Evolutionary conservation across 1,139 yeast species (phyloP).

Genomic region (Diutina neorugosa): DNA sequence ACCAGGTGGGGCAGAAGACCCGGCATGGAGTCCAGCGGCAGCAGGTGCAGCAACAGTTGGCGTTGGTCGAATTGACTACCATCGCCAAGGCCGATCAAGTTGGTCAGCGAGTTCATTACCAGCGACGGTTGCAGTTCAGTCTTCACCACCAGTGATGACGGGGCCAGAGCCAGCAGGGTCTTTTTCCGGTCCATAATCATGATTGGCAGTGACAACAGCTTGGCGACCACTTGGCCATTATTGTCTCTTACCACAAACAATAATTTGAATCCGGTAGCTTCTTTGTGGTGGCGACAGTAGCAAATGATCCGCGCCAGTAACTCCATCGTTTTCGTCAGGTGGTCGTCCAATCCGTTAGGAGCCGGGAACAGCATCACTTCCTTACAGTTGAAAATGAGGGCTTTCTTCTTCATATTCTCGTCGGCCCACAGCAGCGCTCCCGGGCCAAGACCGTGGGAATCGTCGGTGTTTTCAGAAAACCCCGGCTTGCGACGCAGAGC

Average conservation of each 20-base stretch:
- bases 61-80: background rate
- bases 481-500: conserved; percentile 81
- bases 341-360: conserved; percentile 31
- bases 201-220: conserved; percentile 58
- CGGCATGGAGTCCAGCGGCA: background rate
- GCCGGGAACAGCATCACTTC: conserved; percentile 73
- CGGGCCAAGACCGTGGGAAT: conserved; percentile 6
- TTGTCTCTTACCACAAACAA: conserved; percentile 58
- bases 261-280: conserved; percentile 66
- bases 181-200: conserved; percentile 92
- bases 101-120: background rate
- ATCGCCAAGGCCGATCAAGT: background rate
- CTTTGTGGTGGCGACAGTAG: conserved; percentile 90
- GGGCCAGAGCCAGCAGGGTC: conserved; percentile 13
- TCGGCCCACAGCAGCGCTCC: conserved; percentile 48
- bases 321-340: conserved; percentile 40
- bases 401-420: conserved; percentile 61
- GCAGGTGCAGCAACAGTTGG: background rate
- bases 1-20: conserved; percentile 2
- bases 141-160: background rate
- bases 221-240: conserved; percentile 54
- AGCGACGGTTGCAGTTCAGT: background rate
- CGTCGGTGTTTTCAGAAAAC: conserved; percentile 31
- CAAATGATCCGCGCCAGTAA: conserved; percentile 83
- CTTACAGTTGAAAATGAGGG: conserved; percentile 81